Conservation (phyloP, 495 filamentous ascomycete genomes). For the Penicillium tannophilum region DNA sequence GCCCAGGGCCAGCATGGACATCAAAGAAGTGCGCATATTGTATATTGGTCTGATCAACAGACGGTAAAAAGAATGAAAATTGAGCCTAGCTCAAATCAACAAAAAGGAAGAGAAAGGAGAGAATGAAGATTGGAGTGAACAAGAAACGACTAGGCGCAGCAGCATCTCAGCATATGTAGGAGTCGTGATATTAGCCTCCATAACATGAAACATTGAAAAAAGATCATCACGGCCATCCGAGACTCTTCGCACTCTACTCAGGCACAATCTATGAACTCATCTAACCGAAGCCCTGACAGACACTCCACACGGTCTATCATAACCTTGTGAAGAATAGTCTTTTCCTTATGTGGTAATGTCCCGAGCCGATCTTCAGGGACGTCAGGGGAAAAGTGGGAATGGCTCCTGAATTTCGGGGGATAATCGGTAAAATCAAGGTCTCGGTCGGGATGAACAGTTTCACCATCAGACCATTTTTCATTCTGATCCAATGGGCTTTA, state of each 20-base stretch:
- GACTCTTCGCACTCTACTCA: neutral
- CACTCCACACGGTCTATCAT: slow-evolving; percentile 12
- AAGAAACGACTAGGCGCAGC: neutral
- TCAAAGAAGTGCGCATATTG: slow-evolving; percentile 22
- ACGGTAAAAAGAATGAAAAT: slow-evolving; percentile 16
- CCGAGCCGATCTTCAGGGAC: neutral
- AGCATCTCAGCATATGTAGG: neutral
- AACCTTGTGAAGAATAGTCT: slow-evolving; percentile 2
- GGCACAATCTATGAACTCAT: neutral
- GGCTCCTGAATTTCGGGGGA: slow-evolving; percentile 4
- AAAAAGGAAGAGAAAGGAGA: neutral
- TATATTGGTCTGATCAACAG: slow-evolving; percentile 21
- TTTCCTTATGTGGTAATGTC: neutral
- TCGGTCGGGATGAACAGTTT: slow-evolving; percentile 1
- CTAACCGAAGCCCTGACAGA: slow-evolving; percentile 6
- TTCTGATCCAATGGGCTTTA: neutral
- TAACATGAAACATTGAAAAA: neutral
- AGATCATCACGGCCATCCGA: neutral
- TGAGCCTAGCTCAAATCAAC: slow-evolving; percentile 15
- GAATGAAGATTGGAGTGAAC: neutral
- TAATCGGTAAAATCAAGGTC: slow-evolving; percentile 2
- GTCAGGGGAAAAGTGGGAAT: neutral
- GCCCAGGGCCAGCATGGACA: slow-evolving; percentile 27
- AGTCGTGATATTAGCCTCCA: neutral
- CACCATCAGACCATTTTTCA: neutral